Conservation (phyloP, 2,329 filamentous ascomycete genomes). For the Dactylonectria macrodidyma region DNA sequence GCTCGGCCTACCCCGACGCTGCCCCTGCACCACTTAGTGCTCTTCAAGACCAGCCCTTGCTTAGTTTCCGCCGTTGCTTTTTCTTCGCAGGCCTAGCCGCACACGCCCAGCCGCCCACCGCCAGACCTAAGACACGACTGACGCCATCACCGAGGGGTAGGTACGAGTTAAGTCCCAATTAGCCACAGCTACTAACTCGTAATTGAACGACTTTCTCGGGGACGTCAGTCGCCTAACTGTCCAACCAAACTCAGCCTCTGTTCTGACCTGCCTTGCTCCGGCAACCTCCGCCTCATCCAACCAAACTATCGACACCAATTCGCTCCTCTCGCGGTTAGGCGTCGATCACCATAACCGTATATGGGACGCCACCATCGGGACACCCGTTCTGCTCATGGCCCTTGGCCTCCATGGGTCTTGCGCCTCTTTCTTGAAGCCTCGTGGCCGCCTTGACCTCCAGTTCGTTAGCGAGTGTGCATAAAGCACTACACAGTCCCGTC, state of each 20-base stretch:
- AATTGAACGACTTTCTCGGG: conserved; percentile 1
- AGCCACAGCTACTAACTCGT: conserved; percentile 2
- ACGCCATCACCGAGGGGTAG: conserved; percentile 35
- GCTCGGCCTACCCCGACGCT: background rate
- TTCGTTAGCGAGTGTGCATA: conserved; percentile 25
- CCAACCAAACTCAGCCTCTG: background rate
- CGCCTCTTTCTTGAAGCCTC: conserved; percentile 22
- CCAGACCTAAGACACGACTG: conserved; percentile 20
- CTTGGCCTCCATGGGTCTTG: background rate
- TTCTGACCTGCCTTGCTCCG: background rate
- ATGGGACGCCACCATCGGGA: conserved; percentile 39
- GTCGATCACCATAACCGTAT: conserved; percentile 23
- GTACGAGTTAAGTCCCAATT: conserved; percentile 1
- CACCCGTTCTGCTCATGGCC: background rate
- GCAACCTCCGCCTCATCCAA: background rate
- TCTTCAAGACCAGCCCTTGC: conserved; percentile 25
- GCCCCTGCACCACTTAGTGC: conserved; percentile 14
- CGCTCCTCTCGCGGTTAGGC: conserved; percentile 7
- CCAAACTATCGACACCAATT: conserved; percentile 8
- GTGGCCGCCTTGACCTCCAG: conserved; percentile 29
- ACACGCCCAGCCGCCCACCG: conserved; percentile 8
- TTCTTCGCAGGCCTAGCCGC: conserved; percentile 22
- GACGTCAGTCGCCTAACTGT: background rate
- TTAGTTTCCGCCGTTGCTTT: conserved; percentile 38
- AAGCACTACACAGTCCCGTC: background rate